Evolutionary conservation across 2,329 filamentous ascomycete genomes (phyloP), one percentile per base, ranked within the genome.

Genomic region (Pseudogymnoascus verrucosus): DNA sequence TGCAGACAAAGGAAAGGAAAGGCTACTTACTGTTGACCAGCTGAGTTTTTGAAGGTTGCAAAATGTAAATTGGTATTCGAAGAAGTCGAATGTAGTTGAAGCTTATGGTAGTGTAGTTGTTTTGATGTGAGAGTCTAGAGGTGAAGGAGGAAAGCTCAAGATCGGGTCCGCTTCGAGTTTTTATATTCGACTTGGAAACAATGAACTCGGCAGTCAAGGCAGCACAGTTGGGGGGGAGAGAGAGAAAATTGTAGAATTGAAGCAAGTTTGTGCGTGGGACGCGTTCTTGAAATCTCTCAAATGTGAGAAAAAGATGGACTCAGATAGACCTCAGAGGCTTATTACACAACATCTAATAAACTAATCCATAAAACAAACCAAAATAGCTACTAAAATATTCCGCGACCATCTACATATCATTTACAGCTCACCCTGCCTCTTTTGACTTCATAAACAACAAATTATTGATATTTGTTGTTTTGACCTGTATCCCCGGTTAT

Each of bases 231-330:
- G 3, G 14, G 47, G 2, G n/a, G 19, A 54, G 5, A 57, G 3
- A 19, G 28, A 34, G 11, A n/a, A 19, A 19, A 57, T 34, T 34
- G 51, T 34, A 34, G 28, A 57, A 57, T 57, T 36, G 12, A 19
- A 34, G 51, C 51, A 57, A 34, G 28, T 19, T 19, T 34, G 5
- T 5, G 51, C 51, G 26, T 7, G 11, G n/a, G 28, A 34, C 51
- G 51, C 51, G 51, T 57, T 36, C n/a, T 6, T 36, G 28, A 21
- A 36, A 36, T 36, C 5, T 14, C 28, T 11, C 7, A 36, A 57
- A 36, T 57, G 51, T 57, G 51, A 57, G 51, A 57, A 57, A 57
- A 57, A 57, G 51, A 57, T 57, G 16, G 28, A 34, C 51, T 57
- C 16, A 36, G 51, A 57, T 57, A 14, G 51, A 4, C 51, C 28